Conservation (phyloP, 768 basidiomycete species). For the Phylloporus sp. region DNA sequence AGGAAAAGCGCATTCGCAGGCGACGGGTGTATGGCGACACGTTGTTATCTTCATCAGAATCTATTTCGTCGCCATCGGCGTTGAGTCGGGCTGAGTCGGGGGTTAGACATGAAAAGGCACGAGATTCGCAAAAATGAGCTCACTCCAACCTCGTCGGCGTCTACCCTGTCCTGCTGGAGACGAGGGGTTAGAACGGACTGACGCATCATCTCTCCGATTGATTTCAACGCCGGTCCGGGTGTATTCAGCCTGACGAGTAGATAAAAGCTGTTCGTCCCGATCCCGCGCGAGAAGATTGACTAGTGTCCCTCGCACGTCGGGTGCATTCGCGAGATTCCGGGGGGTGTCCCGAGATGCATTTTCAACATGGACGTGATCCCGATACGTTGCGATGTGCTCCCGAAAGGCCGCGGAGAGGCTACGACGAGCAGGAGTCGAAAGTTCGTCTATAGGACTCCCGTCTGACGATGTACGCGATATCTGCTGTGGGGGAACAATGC, state of each 20-base stretch:
- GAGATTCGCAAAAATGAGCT: constrained; percentile 5
- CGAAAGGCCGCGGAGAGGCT: constrained; percentile 20
- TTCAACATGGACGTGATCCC: constrained; percentile 8
- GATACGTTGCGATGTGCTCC: constrained; percentile 16
- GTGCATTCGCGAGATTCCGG: constrained; percentile 19
- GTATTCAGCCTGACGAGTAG: constrained; percentile 9
- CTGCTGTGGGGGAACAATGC: constrained; percentile 15
- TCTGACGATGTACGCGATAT: constrained; percentile 26
- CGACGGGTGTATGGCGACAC: constrained; percentile 48
- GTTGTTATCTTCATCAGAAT: constrained; percentile 52
- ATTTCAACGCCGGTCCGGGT: constrained; percentile 1
- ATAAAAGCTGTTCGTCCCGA: constrained; percentile 14
- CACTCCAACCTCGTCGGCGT: constrained; percentile 33
- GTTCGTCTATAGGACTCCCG: constrained; percentile 17
- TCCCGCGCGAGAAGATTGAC: constrained; percentile 24
- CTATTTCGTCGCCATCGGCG: constrained; percentile 59
- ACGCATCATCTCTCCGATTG: constrained; percentile 8
- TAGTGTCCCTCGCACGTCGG: constrained; percentile 22
- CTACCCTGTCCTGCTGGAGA: constrained; percentile 19
- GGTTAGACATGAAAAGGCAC: constrained; percentile 5
- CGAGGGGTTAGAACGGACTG: constrained; percentile 7
- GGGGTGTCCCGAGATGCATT: constrained; percentile 12
- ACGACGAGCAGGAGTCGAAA: constrained; percentile 11
- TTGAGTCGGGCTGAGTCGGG: constrained; percentile 31
- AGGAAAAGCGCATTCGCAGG: constrained; percentile 36